Evolutionary conservation across 106 monocot species (phyloP), one percentile per base, ranked within the genome.

Genomic region (Triglochin maritima): DNA sequence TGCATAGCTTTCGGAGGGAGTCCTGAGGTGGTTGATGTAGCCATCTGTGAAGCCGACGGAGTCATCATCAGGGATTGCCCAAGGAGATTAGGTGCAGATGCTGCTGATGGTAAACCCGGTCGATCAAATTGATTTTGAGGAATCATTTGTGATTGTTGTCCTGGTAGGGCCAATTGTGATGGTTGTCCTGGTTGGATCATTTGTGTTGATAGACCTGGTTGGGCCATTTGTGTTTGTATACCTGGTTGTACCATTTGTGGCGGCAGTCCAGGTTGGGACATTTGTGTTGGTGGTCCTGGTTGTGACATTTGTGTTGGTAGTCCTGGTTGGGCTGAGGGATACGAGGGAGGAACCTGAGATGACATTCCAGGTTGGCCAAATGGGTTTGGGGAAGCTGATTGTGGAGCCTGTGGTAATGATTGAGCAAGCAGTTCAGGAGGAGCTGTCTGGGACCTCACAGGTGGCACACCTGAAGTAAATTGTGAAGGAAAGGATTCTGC

Each of bases 371-470:
- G 29, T 46, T 9, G 47, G 48, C 47, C 3, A 50, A 60, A 56
- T 15, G 57, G 12, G 46, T 70, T 59, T 46, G 59, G 7, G 17
- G 59, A 13, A 59, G 59, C 44, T 60, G 46, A 8, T 4, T 48
- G 9, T 49, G 70, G n/a, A 47, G 5, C 0, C 9, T 46, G 14
- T 14, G 15, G 9, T 9, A 49, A 47, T 13, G 72, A 42, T n/a
- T 50, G 72, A 8, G 51, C 13, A 17, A 75, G 10, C 17, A 60
- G 44, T 45, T 50, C 61, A 45, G 75, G 43, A 60, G 67, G 47
- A 13, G 58, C 70, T 64, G 85, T 57, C 61, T 80, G 82, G 53
- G 72, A 66, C 11, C 74, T 74, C 57, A 76, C 47, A 7, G 70
- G 46, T 55, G 49, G 69, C 29, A 52, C 56, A 17, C 46, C 44